phyloP scores from a whole-genome alignment of 495 filamentous ascomycete species.

The Viridothelium virens region DNA sequence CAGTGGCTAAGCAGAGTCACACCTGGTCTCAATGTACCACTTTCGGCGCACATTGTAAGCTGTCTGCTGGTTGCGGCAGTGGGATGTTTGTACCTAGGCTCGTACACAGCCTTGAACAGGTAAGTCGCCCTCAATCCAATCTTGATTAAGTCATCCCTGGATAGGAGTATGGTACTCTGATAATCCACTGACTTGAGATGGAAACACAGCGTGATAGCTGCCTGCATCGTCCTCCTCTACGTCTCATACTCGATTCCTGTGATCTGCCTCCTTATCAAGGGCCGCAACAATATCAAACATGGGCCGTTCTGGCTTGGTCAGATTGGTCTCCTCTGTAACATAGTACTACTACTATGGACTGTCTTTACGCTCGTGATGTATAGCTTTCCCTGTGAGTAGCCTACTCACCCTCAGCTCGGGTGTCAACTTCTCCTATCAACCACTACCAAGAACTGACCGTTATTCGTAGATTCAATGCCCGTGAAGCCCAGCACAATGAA shows the following conservation, averaged over 20 bases:
- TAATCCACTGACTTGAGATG: neutral
- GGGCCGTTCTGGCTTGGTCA: slow-evolving; percentile 33
- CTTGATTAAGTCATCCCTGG: no score
- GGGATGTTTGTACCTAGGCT: slow-evolving; percentile 50
- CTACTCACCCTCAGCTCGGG: no score
- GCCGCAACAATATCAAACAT: slow-evolving; percentile 27
- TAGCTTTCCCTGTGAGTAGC: slow-evolving; percentile 25
- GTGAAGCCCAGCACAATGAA: slow-evolving; percentile 29
- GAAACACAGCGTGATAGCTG: slow-evolving; percentile 27
- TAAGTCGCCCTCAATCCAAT: slow-evolving; percentile 18
- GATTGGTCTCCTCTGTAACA: slow-evolving; percentile 28
- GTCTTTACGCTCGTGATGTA: slow-evolving; percentile 33
- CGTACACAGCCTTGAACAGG: slow-evolving; percentile 48
- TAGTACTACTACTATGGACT: slow-evolving; percentile 29
- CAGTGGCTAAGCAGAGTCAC: slow-evolving; percentile 44
- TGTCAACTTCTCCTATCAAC: no score
- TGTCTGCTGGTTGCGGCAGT: slow-evolving; percentile 45
- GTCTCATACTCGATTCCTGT: slow-evolving; percentile 30
- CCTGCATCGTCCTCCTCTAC: slow-evolving; percentile 32
- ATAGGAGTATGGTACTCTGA: no score
- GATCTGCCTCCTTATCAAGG: slow-evolving; percentile 25
- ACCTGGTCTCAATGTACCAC: slow-evolving; percentile 45
- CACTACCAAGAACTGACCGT: neutral
- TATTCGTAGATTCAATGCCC: slow-evolving; percentile 17
- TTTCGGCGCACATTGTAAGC: slow-evolving; percentile 45